These are phyloP conservation scores for Elaeagnus macrophylla DNA, from an alignment of 306 rosid species.

Conservation along the genomic window DNA sequence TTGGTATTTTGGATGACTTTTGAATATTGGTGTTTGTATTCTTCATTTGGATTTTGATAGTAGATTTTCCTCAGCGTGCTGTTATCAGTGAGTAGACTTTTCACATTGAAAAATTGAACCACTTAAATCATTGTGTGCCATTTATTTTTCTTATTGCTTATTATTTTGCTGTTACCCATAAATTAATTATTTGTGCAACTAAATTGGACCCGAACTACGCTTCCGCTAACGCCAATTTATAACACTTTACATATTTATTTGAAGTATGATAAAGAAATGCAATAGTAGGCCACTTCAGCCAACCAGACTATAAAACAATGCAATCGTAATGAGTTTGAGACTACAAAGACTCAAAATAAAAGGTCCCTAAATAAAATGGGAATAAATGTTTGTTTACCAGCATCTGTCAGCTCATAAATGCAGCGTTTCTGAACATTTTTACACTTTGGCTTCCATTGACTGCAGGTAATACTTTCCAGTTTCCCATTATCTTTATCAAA, in stretches of 20 bases:
- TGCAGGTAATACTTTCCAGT: conserved; percentile 14
- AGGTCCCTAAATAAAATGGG: neutral
- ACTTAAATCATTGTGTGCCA: no score
- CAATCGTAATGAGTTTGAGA: neutral
- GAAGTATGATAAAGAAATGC: neutral
- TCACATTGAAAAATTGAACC: no score
- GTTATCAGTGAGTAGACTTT: no score
- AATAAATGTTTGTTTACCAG: conserved; percentile 31
- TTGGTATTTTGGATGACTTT: no score
- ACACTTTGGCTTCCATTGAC: conserved; percentile 30
- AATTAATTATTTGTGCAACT: no score
- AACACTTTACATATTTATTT: neutral
- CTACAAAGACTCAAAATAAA: neutral
- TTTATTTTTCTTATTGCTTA: no score
- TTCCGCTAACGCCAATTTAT: no score
- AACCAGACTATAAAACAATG: neutral
- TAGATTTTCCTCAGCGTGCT: no score
- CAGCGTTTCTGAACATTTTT: conserved; percentile 48
- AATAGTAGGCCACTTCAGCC: neutral
- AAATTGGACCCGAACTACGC: no score
- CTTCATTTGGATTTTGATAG: no score
- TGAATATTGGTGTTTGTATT: no score
- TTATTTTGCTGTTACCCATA: no score
- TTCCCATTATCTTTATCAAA: conserved; percentile 16
- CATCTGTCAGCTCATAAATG: conserved; percentile 46